These are phyloP conservation scores for Juncus inflexus DNA, from an alignment of 176 grass and related monocot genomes.

Conservation along the genomic window DNA sequence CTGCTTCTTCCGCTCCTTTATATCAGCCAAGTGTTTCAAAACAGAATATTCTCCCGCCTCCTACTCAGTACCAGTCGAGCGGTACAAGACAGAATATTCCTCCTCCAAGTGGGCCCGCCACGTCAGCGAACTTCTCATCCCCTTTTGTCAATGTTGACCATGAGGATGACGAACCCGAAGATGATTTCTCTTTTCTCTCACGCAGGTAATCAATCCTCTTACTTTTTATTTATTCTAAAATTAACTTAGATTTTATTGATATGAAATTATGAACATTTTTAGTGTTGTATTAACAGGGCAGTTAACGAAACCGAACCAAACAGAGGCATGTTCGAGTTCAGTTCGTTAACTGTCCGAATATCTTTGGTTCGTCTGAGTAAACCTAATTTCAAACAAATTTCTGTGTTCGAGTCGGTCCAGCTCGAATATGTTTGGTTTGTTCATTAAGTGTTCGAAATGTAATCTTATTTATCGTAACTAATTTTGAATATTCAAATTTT, in stretches of 20 bases:
- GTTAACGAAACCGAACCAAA: background rate
- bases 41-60: background rate
- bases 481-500: no score
- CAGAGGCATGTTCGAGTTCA: background rate
- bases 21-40: no score
- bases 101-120: slow-evolving; percentile 34
- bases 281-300: slow-evolving; percentile 3
- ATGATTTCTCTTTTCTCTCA: slow-evolving; percentile 69
- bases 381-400: no score
- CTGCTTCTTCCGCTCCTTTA: slow-evolving; percentile 28
- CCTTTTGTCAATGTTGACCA: slow-evolving; percentile 75
- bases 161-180: slow-evolving; percentile 71
- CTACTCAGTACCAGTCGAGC: slow-evolving; percentile 11
- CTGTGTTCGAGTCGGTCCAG: no score
- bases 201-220: slow-evolving; percentile 48
- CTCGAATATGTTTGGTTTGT: no score
- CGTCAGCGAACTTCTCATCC: slow-evolving; percentile 68
- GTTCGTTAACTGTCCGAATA: no score
- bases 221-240: slow-evolving; percentile 15
- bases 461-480: no score
- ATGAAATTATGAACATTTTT: slow-evolving; percentile 2
- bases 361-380: no score
- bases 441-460: no score
- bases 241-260: slow-evolving; percentile 13
- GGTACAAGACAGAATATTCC: slow-evolving; percentile 31